phyloP scores from a whole-genome alignment of 352 stramenopile genomes.

The Pythium dissimile region DNA sequence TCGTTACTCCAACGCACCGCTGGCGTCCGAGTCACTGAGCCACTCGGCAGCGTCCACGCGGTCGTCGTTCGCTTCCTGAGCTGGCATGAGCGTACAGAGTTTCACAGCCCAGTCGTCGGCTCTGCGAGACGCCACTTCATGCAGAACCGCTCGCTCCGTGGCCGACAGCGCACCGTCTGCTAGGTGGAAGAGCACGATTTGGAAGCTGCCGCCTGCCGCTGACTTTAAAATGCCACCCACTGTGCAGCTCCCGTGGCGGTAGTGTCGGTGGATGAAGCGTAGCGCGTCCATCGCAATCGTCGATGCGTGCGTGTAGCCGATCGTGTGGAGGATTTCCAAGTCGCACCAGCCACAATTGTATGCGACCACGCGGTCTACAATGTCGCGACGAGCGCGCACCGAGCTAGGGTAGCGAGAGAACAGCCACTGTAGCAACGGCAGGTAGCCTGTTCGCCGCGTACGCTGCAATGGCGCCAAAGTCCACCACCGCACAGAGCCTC shows the following conservation, averaged over 20 bases:
- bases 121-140: not conserved
- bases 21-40: constrained; percentile 3
- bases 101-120: not conserved
- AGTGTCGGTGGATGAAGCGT: not conserved
- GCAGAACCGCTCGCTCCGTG: not conserved
- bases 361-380: not conserved
- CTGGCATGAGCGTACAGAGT: not conserved
- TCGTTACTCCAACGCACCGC: not conserved
- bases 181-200: constrained; percentile 2
- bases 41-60: not conserved
- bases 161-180: not conserved
- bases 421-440: not conserved
- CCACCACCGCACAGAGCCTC: not conserved
- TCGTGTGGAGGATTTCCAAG: not conserved
- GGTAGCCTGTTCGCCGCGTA: not conserved
- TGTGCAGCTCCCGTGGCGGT: not conserved
- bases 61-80: not conserved
- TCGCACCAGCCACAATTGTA: not conserved
- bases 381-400: not conserved
- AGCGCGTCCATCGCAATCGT: constrained; percentile 4
- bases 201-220: not conserved
- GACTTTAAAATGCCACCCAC: not conserved
- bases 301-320: constrained; percentile 3
- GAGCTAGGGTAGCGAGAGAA: not conserved
- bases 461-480: constrained; percentile 2